Evolutionary conservation across 1,139 yeast species (phyloP), one percentile per base, ranked within the genome.

Genomic region (Candida sp.): DNA sequence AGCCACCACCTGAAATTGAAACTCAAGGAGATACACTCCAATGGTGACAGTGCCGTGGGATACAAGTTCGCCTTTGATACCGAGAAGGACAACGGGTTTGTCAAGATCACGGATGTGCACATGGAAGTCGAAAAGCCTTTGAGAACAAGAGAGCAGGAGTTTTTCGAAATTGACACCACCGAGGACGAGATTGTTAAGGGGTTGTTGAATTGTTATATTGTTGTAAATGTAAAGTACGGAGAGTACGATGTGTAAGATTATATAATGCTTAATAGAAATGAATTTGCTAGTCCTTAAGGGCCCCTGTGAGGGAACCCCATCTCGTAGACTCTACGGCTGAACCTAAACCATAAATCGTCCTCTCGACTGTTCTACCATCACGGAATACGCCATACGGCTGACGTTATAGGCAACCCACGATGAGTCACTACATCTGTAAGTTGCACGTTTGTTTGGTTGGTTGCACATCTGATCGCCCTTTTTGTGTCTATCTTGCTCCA

Each of bases 1-100:
- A 58, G 77, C 8, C 49, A 47, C 26, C 53, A 60, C 5, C 30
- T 35, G 34, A 22, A 44, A 35, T 27, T 35, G 17, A 44, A 44
- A 11, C 7, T 44, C 17, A 35, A 44, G 23, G 5, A 44, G 23
- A 8, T 34, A 5, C 33, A n/a, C 7, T 33, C 39, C 7, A 26
- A 8, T 8, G 8, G 3, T n/a, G 37, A 25, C 6, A 12, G 5
- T 26, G 33, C 46, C 11, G n/a, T 26, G 12, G 30, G 27, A 6
- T 32, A 32, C 17, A 44, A 44, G 30, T 35, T 44, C 22, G 22
- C 12, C 2, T 44, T 44, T 17, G 34, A 25, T n/a, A 46, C 38
- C 17, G 49, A 40, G 26, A 31, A 7, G 25, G 49, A 46, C 23
- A 9, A 30, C 5, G 31, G 27, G 23, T n/a, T 38, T 38, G 41